Base-by-base conservation (phyloP, 1,284 basidiomycete species). In the Termitomyces sp. region DNA sequence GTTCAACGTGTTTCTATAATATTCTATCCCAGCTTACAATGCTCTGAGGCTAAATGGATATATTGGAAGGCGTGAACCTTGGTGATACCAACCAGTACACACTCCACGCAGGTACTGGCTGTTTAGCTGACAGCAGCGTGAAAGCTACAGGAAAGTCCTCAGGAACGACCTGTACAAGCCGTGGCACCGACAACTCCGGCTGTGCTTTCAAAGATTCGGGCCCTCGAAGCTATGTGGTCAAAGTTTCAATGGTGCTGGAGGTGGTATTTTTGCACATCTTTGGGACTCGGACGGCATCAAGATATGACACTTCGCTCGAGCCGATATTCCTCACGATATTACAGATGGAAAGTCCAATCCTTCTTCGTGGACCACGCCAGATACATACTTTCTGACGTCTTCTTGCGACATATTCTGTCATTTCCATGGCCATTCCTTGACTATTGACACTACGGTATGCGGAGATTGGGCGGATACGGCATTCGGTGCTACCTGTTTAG, bases 241-340 rank as follows among this genome's bases (percentile, higher is more conserved):
- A 55, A 76, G 74, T 5, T 91, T 93, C 75, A 92, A 94, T 70
- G 26, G 61, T n/a, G 58, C 63, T 7, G 68, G 75, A 2, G 92
- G 92, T 8, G 92, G 91, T 15, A 88, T 92, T 13, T 91, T 77
- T 61, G 90, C 82, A 0, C 84, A 88, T 68, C 68, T 83, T 34
- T 88, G 88, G 84, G 80, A 88, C 61, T 63, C 64, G 33, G 65
- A 68, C 5, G 91, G 88, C 6, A 84, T 96, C 67, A 78, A 74
- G 52, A 79, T 93, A 45, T 96, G 90, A 88, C 82, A 81, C 67
- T 93, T 92, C 75, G 62, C 79, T 28, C 80, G 92, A 39, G 64
- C 63, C 30, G 66, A 74, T 6, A 84, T 94, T 50, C 93, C 93
- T 1, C 48, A 60, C 5, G 91, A 95, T 68, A 80, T 87, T 63